A percentile compares a stretch with the other conserved stretches of the same genome.
These are phyloP conservation scores for Pseudotulostoma volvatum DNA, from an alignment of 495 filamentous ascomycete species.

Conservation along the genomic window DNA sequence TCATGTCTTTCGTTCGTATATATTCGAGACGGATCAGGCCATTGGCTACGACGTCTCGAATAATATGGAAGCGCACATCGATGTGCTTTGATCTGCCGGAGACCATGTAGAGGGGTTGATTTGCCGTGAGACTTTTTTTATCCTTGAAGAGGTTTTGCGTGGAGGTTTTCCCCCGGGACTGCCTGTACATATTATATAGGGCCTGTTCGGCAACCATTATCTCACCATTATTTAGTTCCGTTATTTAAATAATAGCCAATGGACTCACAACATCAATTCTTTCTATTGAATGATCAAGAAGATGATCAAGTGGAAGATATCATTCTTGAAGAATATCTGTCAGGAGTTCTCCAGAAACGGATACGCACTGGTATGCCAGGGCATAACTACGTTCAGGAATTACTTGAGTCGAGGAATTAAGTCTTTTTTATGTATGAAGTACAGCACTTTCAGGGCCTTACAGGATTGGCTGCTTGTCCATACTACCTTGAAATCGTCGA, in stretches of 20 bases:
- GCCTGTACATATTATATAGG: too few relatives aligned
- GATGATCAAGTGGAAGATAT: not conserved
- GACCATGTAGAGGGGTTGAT: too few relatives aligned
- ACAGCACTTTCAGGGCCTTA: not conserved
- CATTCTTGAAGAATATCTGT: not conserved
- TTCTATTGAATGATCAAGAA: not conserved
- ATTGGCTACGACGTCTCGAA: too few relatives aligned
- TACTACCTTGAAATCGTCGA: not conserved
- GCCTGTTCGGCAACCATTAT: too few relatives aligned
- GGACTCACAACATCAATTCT: not conserved
- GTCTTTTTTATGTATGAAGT: not conserved
- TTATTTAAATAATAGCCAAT: slow-evolving; percentile 22
- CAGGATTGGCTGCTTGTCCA: not conserved
- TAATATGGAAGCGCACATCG: too few relatives aligned
- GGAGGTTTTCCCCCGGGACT: too few relatives aligned
- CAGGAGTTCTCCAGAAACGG: not conserved
- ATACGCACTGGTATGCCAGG: not conserved
- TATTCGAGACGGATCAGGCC: too few relatives aligned
- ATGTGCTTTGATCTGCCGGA: too few relatives aligned
- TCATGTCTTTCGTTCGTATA: too few relatives aligned
- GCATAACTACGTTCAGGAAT: not conserved
- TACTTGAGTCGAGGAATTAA: not conserved
- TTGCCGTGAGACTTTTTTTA: too few relatives aligned
- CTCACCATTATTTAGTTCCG: too few relatives aligned
- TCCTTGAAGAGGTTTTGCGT: too few relatives aligned